Conservation (phyloP, 2,329 filamentous ascomycete species). For the Lasiodiplodia gonubiensis region DNA sequence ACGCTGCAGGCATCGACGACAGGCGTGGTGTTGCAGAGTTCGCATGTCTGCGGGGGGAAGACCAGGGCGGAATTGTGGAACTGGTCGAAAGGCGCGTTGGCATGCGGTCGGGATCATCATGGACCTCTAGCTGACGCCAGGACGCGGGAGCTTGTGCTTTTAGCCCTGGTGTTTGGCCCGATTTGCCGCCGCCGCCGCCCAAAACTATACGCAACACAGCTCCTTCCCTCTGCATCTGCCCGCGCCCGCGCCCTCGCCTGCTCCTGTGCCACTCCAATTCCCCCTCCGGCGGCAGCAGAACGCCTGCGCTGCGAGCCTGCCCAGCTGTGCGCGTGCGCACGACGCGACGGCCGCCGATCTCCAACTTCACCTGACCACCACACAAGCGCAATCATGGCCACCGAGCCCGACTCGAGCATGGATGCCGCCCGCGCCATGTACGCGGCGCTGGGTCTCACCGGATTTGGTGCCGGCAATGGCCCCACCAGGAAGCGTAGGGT, state of each 20-base stretch:
- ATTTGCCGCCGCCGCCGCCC: constrained; percentile 10
- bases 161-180: constrained; percentile 6
- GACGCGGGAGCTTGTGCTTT: constrained; percentile 16
- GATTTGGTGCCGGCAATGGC: constrained; percentile 73
- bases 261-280: neutral
- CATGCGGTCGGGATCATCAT: constrained; percentile 26
- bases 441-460: constrained; percentile 73
- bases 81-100: constrained; percentile 1
- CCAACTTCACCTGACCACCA: neutral
- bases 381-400: neutral
- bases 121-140: constrained; percentile 23
- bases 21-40: constrained; percentile 1
- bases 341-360: neutral
- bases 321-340: neutral
- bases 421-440: constrained; percentile 64
- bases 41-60: constrained; percentile 14
- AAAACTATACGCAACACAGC: neutral
- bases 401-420: constrained; percentile 31
- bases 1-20: constrained; percentile 3
- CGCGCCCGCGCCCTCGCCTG: neutral
- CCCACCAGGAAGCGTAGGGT: constrained; percentile 71
- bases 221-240: neutral
- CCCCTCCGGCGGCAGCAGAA: neutral
- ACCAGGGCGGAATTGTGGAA: constrained; percentile 9
- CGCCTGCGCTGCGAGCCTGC: neutral